phyloP scores from a whole-genome alignment of 1,284 basidiomycete genomes.

The Termitomyces sp. region DNA sequence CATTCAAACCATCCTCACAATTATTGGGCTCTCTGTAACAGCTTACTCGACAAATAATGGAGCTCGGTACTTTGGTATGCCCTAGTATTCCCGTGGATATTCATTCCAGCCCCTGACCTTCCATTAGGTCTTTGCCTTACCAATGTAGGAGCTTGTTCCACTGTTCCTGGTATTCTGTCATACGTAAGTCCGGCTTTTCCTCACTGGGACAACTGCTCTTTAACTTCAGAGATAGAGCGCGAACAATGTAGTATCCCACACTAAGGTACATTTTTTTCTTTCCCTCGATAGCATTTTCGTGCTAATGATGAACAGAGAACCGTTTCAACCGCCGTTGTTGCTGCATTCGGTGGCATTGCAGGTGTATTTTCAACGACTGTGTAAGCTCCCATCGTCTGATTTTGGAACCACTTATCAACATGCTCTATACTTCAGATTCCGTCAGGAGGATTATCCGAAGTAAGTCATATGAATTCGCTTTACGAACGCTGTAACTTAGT shows the following conservation, averaged over 20 bases:
- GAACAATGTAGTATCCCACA: conserved; percentile 30
- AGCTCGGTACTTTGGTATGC: conserved; percentile 33
- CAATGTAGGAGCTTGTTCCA: conserved; percentile 25
- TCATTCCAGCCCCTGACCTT: neutral
- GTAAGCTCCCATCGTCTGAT: conserved; percentile 8
- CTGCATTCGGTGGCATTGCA: conserved; percentile 29
- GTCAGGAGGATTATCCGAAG: conserved; percentile 3
- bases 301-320: conserved; percentile 18
- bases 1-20: conserved; percentile 27
- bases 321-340: conserved; percentile 27
- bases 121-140: conserved; percentile 21
- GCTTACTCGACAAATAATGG: conserved; percentile 26
- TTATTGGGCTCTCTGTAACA: conserved; percentile 31
- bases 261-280: conserved; percentile 18
- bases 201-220: neutral
- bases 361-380: conserved; percentile 32
- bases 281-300: neutral
- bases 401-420: neutral
- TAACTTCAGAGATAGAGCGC: conserved; percentile 19
- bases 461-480: neutral
- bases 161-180: conserved; percentile 26
- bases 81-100: neutral
- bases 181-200: conserved; percentile 20
- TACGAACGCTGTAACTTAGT: neutral
- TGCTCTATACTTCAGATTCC: neutral